Evolutionary conservation across 495 filamentous ascomycete species (phyloP), one percentile per base, ranked within the genome.

Genomic region (Aspergillus carlsbadensis): DNA sequence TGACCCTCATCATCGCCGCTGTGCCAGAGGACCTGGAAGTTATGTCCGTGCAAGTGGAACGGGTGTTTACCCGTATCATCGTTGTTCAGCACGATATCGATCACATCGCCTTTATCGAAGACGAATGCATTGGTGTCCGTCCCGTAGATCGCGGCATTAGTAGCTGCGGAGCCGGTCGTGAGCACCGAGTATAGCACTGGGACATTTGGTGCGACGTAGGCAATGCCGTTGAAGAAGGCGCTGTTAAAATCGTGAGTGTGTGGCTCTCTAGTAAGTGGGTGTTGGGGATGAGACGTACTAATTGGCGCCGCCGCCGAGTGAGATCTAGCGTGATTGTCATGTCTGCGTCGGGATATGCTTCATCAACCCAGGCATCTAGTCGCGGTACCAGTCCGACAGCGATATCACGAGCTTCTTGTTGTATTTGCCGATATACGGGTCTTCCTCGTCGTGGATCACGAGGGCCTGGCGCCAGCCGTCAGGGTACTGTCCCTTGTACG

Each of bases 41-140:
- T 81, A 72, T 95, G 91, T 1, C 91, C 91, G 77, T 96, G 91
- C 2, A 95, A 75, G 75, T 96, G 90, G 80, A 94, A 94, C 0
- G 91, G 91, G 66, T 96, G 91, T 15, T 78, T 82, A 41, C 87
- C 87, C 0, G 79, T 63, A 59, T 92, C 89, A 11, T 78, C 63
- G 65, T 94, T 96, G 81, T 94, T 94, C 7, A 96, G 64, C 20
- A 92, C 72, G 37, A 96, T 85, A 46, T 96, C 86, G 43, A 95
- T 79, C 6, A 90, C 70, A 21, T 94, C 74, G 42, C 79, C 79
- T 45, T 87, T 81, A 0, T 84, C 74, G 0, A 95, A 78, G 8
- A 95, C 74, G 59, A 85, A 82, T 0, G 86, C 63, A 63, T 94
- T 81, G 6, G 87, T 88, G 71, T 84, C 86, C 20, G 76, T 73